Percentiles rank a stretch among this genome's conserved stretches.
Conservation (phyloP, 768 basidiomycete genomes). For the Suillus lakei region DNA sequence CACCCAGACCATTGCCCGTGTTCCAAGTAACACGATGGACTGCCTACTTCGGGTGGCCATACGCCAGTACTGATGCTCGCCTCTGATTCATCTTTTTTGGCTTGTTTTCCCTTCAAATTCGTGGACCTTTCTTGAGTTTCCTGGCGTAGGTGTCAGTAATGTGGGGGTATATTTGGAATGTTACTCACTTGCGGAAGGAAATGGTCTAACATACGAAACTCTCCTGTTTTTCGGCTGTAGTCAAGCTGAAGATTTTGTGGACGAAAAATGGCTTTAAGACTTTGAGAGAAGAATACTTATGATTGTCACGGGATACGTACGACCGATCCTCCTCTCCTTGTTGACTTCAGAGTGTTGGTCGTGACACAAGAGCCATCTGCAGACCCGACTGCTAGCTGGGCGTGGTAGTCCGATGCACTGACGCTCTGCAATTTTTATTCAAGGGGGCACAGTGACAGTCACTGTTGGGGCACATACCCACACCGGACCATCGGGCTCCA, state of each 20-base stretch:
- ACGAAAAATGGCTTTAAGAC: slow-evolving; percentile 68
- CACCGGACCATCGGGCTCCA: slow-evolving; percentile 79
- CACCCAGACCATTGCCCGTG: slow-evolving; percentile 65
- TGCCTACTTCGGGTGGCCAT: slow-evolving; percentile 80
- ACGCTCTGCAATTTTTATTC: slow-evolving; percentile 53
- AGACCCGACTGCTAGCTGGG: slow-evolving; percentile 80
- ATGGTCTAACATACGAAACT: slow-evolving; percentile 88
- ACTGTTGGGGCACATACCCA: slow-evolving; percentile 63
- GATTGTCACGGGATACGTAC: slow-evolving; percentile 45
- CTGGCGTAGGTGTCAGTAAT: slow-evolving; percentile 32
- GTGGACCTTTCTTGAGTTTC: slow-evolving; percentile 48
- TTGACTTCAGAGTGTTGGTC: slow-evolving; percentile 70
- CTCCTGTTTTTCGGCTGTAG: slow-evolving; percentile 73
- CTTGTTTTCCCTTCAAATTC: slow-evolving; percentile 40
- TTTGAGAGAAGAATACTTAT: slow-evolving; percentile 4
- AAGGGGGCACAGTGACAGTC: neutral
- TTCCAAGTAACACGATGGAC: slow-evolving; percentile 87
- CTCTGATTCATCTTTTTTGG: slow-evolving; percentile 26
- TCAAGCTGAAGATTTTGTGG: slow-evolving; percentile 87
- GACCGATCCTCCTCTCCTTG: slow-evolving; percentile 71
- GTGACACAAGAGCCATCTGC: slow-evolving; percentile 84
- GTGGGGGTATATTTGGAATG: neutral
- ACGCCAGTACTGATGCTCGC: slow-evolving; percentile 55
- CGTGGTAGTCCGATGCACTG: slow-evolving; percentile 82
- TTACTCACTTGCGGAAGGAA: slow-evolving; percentile 71